Conservation (phyloP, 2,329 filamentous ascomycete species). For the Beauveria pseudobassiana region DNA sequence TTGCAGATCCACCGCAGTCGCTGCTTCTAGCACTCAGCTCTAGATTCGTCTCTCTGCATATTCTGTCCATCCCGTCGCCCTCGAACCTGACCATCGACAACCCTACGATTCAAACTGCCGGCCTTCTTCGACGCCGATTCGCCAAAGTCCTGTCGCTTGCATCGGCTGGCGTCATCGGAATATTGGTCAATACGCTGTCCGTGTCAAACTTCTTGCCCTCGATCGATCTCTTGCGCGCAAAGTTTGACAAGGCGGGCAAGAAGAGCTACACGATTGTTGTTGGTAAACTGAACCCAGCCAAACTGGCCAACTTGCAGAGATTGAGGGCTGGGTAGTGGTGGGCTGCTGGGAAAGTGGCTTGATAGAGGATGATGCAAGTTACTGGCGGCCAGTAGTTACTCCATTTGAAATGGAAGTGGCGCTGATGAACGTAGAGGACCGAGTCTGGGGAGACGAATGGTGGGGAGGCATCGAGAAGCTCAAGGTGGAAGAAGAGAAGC, state of each 20-base stretch:
- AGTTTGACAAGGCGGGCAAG: slow-evolving; percentile 75
- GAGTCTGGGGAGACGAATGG: slow-evolving; percentile 85
- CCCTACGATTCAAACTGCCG: slow-evolving; percentile 37
- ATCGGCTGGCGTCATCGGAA: slow-evolving; percentile 79
- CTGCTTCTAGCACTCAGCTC: slow-evolving; percentile 83
- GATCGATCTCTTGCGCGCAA: slow-evolving; percentile 62
- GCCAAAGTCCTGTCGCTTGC: slow-evolving; percentile 74
- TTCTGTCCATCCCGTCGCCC: slow-evolving; percentile 60
- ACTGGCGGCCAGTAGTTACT: slow-evolving; percentile 87
- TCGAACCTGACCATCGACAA: slow-evolving; percentile 42
- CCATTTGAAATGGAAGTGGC: slow-evolving; percentile 85
- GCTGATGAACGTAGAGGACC: slow-evolving; percentile 63
- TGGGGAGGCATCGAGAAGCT: slow-evolving; percentile 70
- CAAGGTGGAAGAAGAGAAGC: background rate
- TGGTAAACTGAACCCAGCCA: slow-evolving; percentile 90
- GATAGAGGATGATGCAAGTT: slow-evolving; percentile 73
- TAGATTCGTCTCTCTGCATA: slow-evolving; percentile 69
- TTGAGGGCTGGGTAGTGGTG: slow-evolving; percentile 94
- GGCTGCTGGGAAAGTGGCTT: slow-evolving; percentile 97
- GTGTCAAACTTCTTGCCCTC: slow-evolving; percentile 85
- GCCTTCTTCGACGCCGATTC: slow-evolving; percentile 73
- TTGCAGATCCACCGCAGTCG: slow-evolving; percentile 71
- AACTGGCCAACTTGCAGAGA: slow-evolving; percentile 90
- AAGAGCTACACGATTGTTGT: slow-evolving; percentile 96
- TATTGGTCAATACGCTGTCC: slow-evolving; percentile 90